Evolutionary conservation across 2,329 filamentous ascomycete genomes (phyloP).

Genomic region (Cytospora piceicola): DNA sequence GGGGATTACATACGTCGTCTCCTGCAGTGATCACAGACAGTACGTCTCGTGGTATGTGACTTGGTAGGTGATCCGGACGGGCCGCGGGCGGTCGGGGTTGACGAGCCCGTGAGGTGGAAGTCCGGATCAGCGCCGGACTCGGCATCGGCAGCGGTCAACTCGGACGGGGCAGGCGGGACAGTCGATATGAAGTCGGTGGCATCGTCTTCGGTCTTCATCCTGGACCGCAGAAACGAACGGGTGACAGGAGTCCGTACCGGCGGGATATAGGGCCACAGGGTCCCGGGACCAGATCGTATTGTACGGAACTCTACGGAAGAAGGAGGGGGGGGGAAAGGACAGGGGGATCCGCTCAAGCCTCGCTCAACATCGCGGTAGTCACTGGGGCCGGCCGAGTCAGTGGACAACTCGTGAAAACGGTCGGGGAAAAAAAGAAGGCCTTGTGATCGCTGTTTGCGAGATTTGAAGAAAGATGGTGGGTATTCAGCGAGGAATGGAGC

Average conservation of each 20-base stretch:
- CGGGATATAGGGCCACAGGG: constrained; percentile 14
- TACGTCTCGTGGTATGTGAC: constrained; percentile 38
- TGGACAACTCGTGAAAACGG: constrained; percentile 8
- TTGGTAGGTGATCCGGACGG: constrained; percentile 26
- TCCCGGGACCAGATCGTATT: constrained; percentile 20
- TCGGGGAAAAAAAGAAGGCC: background rate
- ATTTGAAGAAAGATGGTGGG: constrained; percentile 6
- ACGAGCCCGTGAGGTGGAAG: background rate
- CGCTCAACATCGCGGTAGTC: constrained; percentile 28
- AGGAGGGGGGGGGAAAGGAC: background rate
- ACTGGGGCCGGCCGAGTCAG: constrained; percentile 28
- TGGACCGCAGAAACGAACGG: constrained; percentile 11
- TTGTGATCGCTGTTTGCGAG: constrained; percentile 16
- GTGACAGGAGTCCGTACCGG: constrained; percentile 5
- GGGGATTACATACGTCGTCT: constrained; percentile 43
- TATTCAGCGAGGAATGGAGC: constrained; percentile 28
- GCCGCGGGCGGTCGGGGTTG: constrained; percentile 7
- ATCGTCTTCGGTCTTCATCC: constrained; percentile 33
- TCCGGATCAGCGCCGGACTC: constrained; percentile 14
- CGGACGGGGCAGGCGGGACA: constrained; percentile 24
- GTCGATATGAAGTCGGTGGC: constrained; percentile 26
- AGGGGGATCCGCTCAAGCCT: constrained; percentile 27
- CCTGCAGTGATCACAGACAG: constrained; percentile 52
- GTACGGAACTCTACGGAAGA: constrained; percentile 6
- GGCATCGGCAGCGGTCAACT: constrained; percentile 9